Base-by-base conservation (phyloP, 1,139 yeast species). In the Debaryomyces sp. region DNA sequence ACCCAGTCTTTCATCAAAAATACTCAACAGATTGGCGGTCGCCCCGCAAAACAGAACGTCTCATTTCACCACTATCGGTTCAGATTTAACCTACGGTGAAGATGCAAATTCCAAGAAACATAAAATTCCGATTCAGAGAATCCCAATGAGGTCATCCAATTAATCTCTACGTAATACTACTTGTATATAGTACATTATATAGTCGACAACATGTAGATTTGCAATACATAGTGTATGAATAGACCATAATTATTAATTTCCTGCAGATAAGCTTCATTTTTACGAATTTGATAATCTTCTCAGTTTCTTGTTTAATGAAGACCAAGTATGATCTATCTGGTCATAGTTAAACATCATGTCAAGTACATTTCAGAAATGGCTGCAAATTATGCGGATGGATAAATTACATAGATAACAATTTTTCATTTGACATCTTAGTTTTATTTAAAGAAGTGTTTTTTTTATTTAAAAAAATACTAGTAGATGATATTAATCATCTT, bases 11-110 rank as follows among this genome's bases (percentile, higher is more conserved):
- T 67, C 96, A 0, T 54, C 59, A 0, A 67, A 69, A 26, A 69
- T 90, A n/a, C 71, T 94, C 37, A 86, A 87, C 58, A 72, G 91
- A 48, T 65, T 94, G 40, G 80, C 73, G 7, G 91, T 89, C 4
- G 57, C 60, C 8, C 30, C 54, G 1, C 62, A 60, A 0, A 70
- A 66, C n/a, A 70, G 92, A 35, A 62, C 69, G 2, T 40, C 71
- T 4, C 64, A 66, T 1, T 68, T 52, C 53, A 73, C 80, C 0
- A 49, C 48, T 23, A 59, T 80, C 27, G 88, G 84, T 0, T 58
- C 68, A 2, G 91, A 82, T 62, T 47, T 60, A 17, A 50, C 57
- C 0, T 86, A 88, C 58, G 84, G 83, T 8, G 50, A 56, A 21
- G 65, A 63, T 38, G 70, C 79, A 6, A 72, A 72, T 49, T 54